Percentiles rank a stretch among this genome's conserved stretches.
phyloP scores from a whole-genome alignment of 2,329 filamentous ascomycete genomes.

The Botryotinia convoluta region DNA sequence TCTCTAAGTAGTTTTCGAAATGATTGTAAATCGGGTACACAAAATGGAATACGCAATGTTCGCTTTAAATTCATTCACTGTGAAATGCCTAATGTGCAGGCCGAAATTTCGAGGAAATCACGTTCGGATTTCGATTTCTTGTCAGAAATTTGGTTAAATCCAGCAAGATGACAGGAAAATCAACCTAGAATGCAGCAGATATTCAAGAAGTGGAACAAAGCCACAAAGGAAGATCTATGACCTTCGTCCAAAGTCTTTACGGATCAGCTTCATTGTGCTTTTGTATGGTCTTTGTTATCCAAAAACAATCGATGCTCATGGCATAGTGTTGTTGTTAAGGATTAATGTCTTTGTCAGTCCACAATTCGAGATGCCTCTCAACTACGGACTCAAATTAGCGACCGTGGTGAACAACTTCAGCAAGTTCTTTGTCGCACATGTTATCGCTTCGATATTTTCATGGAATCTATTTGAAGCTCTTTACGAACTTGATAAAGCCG shows the following conservation, averaged over 20 bases:
- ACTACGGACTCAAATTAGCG: too few species aligned
- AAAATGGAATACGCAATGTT: background rate
- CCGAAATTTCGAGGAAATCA: background rate
- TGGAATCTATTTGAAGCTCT: background rate
- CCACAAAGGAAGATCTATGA: background rate
- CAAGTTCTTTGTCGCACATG: background rate
- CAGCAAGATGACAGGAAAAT: background rate
- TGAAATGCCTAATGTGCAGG: background rate
- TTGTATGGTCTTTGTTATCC: background rate
- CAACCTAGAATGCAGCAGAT: background rate
- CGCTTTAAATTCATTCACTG: background rate
- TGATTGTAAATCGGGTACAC: background rate
- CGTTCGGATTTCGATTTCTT: background rate
- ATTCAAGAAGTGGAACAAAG: background rate
- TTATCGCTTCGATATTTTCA: background rate
- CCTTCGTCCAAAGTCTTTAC: background rate
- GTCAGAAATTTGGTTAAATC: background rate
- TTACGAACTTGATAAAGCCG: background rate
- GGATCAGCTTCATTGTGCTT: background rate
- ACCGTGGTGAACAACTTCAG: too few species aligned
- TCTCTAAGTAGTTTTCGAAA: background rate
- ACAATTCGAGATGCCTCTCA: too few species aligned
- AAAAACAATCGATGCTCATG: constrained; percentile 9
- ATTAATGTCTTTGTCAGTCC: background rate
- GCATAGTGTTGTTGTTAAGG: background rate